Conservation (phyloP, 495 filamentous ascomycete genomes). For the Penicillium canariense region DNA sequence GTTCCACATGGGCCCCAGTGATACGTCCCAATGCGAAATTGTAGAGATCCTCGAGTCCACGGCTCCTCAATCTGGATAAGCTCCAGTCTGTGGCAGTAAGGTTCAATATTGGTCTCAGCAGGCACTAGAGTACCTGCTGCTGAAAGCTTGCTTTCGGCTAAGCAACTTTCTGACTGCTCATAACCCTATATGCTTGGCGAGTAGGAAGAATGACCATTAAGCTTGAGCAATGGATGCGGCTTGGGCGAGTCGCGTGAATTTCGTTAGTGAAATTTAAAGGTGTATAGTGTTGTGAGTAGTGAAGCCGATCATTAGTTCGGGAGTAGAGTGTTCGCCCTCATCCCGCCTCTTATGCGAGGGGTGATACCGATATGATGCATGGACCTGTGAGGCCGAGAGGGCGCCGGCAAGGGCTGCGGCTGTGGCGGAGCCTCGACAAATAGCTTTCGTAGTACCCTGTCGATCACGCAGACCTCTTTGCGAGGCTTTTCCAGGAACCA, state of each 20-base stretch:
- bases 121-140: background rate
- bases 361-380: slow-evolving; percentile 4
- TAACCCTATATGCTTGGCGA: background rate
- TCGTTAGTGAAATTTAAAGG: too few relatives aligned
- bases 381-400: slow-evolving; percentile 1
- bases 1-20: slow-evolving; percentile 17
- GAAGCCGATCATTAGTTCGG: too few relatives aligned
- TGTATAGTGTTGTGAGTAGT: too few relatives aligned
- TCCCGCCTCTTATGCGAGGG: slow-evolving; percentile 16
- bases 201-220: too few relatives aligned
- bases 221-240: too few relatives aligned
- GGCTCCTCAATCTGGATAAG: slow-evolving; percentile 6
- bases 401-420: slow-evolving; percentile 18
- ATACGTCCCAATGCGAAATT: slow-evolving; percentile 3
- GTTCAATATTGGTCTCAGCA: background rate
- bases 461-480: slow-evolving; percentile 1
- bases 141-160: background rate
- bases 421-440: slow-evolving; percentile 2
- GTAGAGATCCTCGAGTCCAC: background rate
- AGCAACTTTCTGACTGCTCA: background rate
- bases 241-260: too few relatives aligned
- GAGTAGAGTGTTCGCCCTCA: background rate
- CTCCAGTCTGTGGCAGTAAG: slow-evolving; percentile 10
- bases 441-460: slow-evolving; percentile 4
- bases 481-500: background rate